phyloP scores from a whole-genome alignment of 2,329 filamentous ascomycete genomes.

The Epichloe gansuensis region DNA sequence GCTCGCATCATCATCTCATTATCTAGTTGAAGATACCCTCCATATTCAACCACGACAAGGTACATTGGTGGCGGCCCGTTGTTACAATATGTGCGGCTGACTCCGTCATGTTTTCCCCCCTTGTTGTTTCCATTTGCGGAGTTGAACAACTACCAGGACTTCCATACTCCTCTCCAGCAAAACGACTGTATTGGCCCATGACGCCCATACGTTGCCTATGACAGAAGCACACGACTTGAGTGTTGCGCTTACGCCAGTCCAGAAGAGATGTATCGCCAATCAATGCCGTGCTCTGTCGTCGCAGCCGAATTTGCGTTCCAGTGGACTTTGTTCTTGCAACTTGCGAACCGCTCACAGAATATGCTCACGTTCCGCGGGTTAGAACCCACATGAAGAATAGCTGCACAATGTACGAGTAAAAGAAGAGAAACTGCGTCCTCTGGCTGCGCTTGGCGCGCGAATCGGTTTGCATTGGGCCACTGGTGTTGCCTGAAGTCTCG shows the following conservation, averaged over 20 bases:
- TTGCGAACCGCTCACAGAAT: background rate
- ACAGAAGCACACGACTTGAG: background rate
- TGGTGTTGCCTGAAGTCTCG: conserved; percentile 56
- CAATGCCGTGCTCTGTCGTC: background rate
- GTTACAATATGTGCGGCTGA: background rate
- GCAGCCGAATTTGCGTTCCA: background rate
- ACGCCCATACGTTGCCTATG: background rate
- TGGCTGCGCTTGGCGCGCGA: conserved; percentile 76
- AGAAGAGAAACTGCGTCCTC: conserved; percentile 81
- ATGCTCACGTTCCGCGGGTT: conserved; percentile 27
- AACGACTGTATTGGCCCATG: background rate
- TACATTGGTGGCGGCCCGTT: background rate
- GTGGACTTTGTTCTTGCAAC: background rate
- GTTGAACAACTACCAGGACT: background rate
- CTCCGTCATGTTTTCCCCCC: background rate
- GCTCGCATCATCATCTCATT: conserved; percentile 1
- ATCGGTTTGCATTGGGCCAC: conserved; percentile 54
- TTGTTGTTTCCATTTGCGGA: background rate
- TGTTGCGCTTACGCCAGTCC: no score
- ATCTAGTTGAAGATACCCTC: background rate
- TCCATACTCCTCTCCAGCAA: background rate
- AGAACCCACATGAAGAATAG: conserved; percentile 84
- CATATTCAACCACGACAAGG: background rate
- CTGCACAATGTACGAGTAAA: conserved; percentile 91
- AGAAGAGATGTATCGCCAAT: background rate